Evolutionary conservation across 352 stramenopile genomes (phyloP), one percentile per base, ranked within the genome.

Genomic region (Phytopythium montanum): DNA sequence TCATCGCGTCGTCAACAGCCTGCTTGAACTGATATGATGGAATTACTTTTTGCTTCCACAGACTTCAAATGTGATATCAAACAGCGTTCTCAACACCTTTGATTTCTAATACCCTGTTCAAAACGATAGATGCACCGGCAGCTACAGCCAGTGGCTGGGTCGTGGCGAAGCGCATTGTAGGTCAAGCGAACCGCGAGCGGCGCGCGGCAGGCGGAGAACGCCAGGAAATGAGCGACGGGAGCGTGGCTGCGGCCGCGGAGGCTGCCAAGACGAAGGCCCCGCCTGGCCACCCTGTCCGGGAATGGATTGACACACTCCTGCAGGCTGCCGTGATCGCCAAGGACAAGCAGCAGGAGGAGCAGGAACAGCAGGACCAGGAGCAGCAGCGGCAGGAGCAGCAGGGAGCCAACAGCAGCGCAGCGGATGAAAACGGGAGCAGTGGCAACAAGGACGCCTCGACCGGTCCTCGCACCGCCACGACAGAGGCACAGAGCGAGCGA

Each of bases 281-380:
- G 13, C 44, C 74, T 45, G 70, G 59, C 2, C 61, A 73, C 21
- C 80, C 80, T 25, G 75, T 87, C 28, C 72, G 75, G 18, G 82
- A 90, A 67, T 92, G 80, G 82, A 92, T 90, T 46, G 78, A 92
- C 36, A 90, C 80, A 55, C 70, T 92, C 28, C 76, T 92, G 16
- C 81, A 88, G 68, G 82, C 82, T 14, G 82, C 80, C 3, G 82
- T 81, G 16, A 89, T 92, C 56, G 81, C 82, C 28, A 88, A 87
- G 56, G 75, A 75, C 51, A 86, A 88, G 57, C 64, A 69, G 38
- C 66, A 69, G 50, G n/a, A n/a, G n/a, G n/a, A n/a, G n/a, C n/a
- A n/a, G n/a, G 18, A 39, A 41, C 29, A 52, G n/a, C 48, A n/a
- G 42, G 10, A 54, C 26, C 48, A 38, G 48, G 14, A 54, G 19